Conservation (phyloP, 352 stramenopile species). For the Phytophthora vignae region DNA sequence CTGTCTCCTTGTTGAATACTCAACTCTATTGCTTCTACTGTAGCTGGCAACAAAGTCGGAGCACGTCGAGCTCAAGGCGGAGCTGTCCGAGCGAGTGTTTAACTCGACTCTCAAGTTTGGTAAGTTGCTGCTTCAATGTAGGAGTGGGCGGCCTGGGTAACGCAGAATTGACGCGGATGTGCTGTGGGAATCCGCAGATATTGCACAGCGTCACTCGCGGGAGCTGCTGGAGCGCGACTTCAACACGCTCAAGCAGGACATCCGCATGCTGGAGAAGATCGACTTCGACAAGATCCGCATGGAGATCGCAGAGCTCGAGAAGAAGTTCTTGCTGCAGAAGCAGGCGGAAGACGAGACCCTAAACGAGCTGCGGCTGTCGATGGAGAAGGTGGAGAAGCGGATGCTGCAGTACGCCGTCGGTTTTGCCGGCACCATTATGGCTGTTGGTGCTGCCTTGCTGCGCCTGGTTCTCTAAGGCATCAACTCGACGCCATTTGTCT, state of each 20-base stretch:
- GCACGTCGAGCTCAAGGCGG: conserved; percentile 85
- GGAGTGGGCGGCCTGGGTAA: neutral
- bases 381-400: conserved; percentile 91
- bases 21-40: conserved; percentile 1
- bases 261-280: conserved; percentile 91
- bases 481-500: conserved; percentile 3
- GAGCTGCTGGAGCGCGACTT: conserved; percentile 91
- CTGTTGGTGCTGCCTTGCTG: conserved; percentile 77
- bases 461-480: conserved; percentile 73
- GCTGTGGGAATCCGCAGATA: conserved; percentile 51
- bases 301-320: conserved; percentile 88
- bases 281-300: conserved; percentile 92
- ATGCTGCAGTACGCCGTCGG: conserved; percentile 90
- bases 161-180: conserved; percentile 1
- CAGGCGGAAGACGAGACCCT: conserved; percentile 89
- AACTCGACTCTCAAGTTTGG: conserved; percentile 92
- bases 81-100: conserved; percentile 89
- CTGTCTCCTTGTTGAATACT: neutral
- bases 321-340: conserved; percentile 91
- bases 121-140: conserved; percentile 28
- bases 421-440: conserved; percentile 91
- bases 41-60: conserved; percentile 89
- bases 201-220: conserved; percentile 88
- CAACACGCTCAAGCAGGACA: conserved; percentile 91
- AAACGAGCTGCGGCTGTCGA: conserved; percentile 87